Conservation (phyloP, 352 stramenopile genomes). For the Phytophthora idaei region DNA sequence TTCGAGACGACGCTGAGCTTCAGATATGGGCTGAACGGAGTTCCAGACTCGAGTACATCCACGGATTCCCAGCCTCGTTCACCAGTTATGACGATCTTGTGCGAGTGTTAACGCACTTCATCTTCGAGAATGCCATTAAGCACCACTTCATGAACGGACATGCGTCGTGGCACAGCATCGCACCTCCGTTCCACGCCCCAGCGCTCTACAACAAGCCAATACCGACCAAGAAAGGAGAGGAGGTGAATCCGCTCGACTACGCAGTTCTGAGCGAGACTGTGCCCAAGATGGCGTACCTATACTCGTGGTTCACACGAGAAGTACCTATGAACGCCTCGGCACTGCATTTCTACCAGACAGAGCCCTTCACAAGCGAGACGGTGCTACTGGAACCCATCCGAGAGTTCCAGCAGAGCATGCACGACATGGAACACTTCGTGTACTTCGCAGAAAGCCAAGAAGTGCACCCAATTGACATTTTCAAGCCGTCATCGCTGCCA, state of each 20-base stretch:
- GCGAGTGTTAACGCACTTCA: constrained; percentile 40
- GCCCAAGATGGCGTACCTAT: constrained; percentile 34
- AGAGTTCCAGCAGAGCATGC: constrained; percentile 38
- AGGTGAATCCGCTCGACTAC: constrained; percentile 45
- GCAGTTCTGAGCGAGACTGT: constrained; percentile 41
- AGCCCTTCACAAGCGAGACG: constrained; percentile 33
- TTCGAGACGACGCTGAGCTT: constrained; percentile 43
- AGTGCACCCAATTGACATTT: constrained; percentile 65
- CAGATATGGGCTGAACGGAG: constrained; percentile 46
- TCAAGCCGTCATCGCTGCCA: constrained; percentile 38
- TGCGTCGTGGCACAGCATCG: constrained; percentile 44
- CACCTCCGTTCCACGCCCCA: constrained; percentile 30
- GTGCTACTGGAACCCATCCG: constrained; percentile 25
- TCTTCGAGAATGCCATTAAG: constrained; percentile 46
- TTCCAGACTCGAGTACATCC: constrained; percentile 33
- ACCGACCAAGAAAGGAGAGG: constrained; percentile 30
- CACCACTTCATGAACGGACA: constrained; percentile 59
- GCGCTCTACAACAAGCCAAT: constrained; percentile 43
- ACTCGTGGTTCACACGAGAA: constrained; percentile 35
- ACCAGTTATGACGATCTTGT: constrained; percentile 21
- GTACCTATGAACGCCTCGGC: constrained; percentile 26
- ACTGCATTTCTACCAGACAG: constrained; percentile 23
- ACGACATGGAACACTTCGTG: constrained; percentile 35
- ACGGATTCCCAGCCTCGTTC: constrained; percentile 39
- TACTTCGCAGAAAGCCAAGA: constrained; percentile 91